These are phyloP conservation scores for Piper betle DNA, from an alignment of 164 flowering plant species.

Conservation along the genomic window DNA sequence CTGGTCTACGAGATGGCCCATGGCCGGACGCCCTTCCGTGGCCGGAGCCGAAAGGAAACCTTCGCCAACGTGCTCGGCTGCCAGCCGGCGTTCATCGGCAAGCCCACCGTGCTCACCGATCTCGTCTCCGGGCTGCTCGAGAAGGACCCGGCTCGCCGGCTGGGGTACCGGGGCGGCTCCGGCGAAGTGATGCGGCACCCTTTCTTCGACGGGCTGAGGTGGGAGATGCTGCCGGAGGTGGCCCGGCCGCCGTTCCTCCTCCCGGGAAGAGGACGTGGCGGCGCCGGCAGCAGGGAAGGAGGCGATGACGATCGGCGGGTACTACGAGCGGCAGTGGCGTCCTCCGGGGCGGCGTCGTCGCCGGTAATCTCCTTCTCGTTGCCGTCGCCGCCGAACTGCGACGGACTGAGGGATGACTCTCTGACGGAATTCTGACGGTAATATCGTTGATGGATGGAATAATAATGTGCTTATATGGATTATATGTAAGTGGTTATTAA, in stretches of 20 bases:
- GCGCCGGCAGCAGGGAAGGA: constrained; percentile 6
- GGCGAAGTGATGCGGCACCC: constrained; percentile 59
- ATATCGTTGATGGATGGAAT: no score
- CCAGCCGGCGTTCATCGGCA: constrained; percentile 51
- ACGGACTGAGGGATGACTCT: constrained; percentile 18
- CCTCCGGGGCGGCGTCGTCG: constrained; percentile 22
- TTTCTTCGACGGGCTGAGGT: constrained; percentile 57
- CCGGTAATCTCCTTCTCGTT: constrained; percentile 25
- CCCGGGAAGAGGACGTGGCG: constrained; percentile 12
- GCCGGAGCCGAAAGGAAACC: constrained; percentile 70
- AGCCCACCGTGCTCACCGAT: constrained; percentile 42
- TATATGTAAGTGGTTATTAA: no score
- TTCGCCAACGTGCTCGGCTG: constrained; percentile 37
- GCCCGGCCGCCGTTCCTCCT: constrained; percentile 82
- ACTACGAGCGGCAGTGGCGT: constrained; percentile 25
- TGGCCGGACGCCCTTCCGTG: constrained; percentile 82
- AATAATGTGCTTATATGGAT: no score
- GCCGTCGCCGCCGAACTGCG: constrained; percentile 15
- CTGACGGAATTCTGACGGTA: constrained; percentile 40
- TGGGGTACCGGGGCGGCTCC: constrained; percentile 66
- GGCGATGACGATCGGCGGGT: constrained; percentile 30
- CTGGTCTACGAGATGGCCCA: constrained; percentile 80
- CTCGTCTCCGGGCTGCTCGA: constrained; percentile 53
- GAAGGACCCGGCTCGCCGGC: constrained; percentile 63
- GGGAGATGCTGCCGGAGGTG: constrained; percentile 72